Conservation (phyloP, 495 filamentous ascomycete species). For the Penicillium samsonianum region DNA sequence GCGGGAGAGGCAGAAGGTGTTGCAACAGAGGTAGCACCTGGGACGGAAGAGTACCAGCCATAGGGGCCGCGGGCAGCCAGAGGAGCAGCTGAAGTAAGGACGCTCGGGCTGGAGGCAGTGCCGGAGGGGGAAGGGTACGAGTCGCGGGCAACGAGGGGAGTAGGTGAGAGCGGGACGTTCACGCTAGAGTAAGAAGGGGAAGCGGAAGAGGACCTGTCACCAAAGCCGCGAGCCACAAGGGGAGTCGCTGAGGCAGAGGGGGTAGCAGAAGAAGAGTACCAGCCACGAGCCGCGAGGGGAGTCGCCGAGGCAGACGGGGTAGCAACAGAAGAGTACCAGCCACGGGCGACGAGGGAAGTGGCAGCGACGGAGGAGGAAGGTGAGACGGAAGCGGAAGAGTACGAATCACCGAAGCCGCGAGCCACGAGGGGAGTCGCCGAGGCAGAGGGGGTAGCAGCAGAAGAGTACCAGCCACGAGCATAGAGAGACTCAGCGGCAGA, state of each 20-base stretch:
- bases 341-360: conserved; percentile 8
- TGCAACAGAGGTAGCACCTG: conserved; percentile 6
- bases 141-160: conserved; percentile 13
- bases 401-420: conserved; percentile 12
- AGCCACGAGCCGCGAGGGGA: conserved; percentile 13
- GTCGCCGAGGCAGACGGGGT: conserved; percentile 8
- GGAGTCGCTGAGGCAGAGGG: neutral
- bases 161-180: neutral
- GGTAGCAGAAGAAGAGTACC: neutral
- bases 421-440: conserved; percentile 17
- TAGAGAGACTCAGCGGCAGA: conserved; percentile 9
- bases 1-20: conserved; percentile 3
- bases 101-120: conserved; percentile 7
- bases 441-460: too few relatives aligned
- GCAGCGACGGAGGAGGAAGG: conserved; percentile 6
- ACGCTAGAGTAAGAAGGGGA: neutral
- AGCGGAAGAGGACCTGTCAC: too few relatives aligned
- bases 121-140: conserved; percentile 1
- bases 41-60: conserved; percentile 10
- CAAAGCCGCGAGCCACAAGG: conserved; percentile 13
- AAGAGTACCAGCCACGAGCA: conserved; percentile 16
- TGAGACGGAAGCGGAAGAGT: conserved; percentile 3
- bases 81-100: conserved; percentile 12
- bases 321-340: conserved; percentile 11
- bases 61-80: conserved; percentile 10